Base-by-base conservation (phyloP, 1,139 yeast species). In the Candida sojae region DNA sequence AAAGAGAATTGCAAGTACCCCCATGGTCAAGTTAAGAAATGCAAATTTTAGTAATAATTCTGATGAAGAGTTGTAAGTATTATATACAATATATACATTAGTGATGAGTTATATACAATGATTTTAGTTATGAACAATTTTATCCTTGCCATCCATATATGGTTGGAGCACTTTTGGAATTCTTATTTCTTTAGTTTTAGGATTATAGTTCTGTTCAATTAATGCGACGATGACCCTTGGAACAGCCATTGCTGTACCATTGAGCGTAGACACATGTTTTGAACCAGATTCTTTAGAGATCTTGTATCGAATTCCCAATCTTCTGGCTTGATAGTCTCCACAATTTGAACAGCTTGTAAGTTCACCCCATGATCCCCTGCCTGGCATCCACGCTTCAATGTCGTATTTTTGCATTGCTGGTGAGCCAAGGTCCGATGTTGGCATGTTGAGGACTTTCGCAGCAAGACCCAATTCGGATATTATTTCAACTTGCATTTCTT, bases 381-480 rank as follows among this genome's bases (percentile, higher is more conserved):
- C 98, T 0, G 98, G 99, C 97, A 95, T 93, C 93, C 97, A 90
- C 0, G 95, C 97, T 66, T 95, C 99, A 48, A 92, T 88, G 59
- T 95, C 99, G 60, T 85, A 90, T 66, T 95, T 95, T 60, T 87
- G 86, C 66, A 78, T 82, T 0, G 99, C 99, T 1, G 99, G 97
- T 0, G 96, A 86, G 0, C 99, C 99, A 45, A 95, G 70, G 62
- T 95, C 99, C 52, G 88, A 83, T 25, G 86, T 83, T 0, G 98
- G 97, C 92, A 95, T 91, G 56, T 88, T 83, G 34, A 93, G 70
- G 36, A 93, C 88, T 52, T 91, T 81, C 2, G 97, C 96, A 33
- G 83, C 76, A 5, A 95, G 70, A 0, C 96, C 98, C 17, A 95
- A 72, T 6, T 83, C 84, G 0, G 62, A 51, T 7, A 93, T 74